Conservation (phyloP, 768 basidiomycete species). For the Sporobolomyces phaffii region DNA sequence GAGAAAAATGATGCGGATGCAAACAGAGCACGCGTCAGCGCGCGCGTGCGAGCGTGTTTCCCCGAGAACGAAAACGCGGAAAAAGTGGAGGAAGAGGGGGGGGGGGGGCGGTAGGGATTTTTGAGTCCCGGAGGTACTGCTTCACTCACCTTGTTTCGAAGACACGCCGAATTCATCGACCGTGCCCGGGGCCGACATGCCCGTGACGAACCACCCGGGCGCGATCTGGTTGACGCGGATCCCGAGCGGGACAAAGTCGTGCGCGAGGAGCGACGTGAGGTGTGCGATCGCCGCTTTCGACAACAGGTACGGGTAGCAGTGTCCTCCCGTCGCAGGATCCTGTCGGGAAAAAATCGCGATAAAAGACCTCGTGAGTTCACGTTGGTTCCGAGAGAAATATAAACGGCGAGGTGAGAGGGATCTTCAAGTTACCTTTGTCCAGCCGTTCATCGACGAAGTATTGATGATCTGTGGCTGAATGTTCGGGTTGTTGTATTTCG, state of each 20-base stretch:
- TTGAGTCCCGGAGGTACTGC: too few relatives aligned
- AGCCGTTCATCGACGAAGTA: constrained; percentile 56
- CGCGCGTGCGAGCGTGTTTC: too few relatives aligned
- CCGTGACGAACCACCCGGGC: constrained; percentile 44
- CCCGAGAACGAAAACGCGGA: neutral
- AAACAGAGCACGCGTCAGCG: too few relatives aligned
- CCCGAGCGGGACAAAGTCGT: constrained; percentile 53
- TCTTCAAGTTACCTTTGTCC: too few relatives aligned
- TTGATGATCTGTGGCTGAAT: constrained; percentile 54
- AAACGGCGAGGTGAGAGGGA: too few relatives aligned
- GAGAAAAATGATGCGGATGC: too few relatives aligned
- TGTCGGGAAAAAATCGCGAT: constrained; percentile 21
- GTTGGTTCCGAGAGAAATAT: too few relatives aligned
- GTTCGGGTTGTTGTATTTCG: constrained; percentile 41
- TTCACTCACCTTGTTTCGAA: constrained; percentile 8
- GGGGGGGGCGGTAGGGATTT: too few relatives aligned
- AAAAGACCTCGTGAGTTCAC: constrained; percentile 41
- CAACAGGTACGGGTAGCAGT: constrained; percentile 52
- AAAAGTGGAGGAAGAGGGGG: neutral
- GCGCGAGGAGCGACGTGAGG: constrained; percentile 52
- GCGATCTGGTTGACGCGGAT: constrained; percentile 55
- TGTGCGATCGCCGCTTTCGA: constrained; percentile 54
- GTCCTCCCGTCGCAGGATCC: constrained; percentile 51
- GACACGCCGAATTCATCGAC: constrained; percentile 42
- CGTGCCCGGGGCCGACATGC: constrained; percentile 44